Base-by-base conservation (phyloP, 331 rosid species). In the Pyrus hybrid region DNA sequence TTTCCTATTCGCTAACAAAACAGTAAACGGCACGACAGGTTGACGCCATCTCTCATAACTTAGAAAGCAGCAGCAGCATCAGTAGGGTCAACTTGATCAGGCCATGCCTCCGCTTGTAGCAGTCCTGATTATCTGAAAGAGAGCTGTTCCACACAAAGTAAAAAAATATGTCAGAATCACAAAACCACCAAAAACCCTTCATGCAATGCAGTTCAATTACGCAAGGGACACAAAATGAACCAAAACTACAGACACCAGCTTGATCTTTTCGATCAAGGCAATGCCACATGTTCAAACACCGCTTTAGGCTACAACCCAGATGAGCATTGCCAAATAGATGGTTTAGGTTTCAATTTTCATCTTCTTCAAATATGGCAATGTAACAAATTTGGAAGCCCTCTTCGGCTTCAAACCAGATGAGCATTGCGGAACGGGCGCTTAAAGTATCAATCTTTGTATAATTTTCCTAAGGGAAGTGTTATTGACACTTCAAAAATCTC, bases 121-220 rank as follows among this genome's bases (percentile, higher is more conserved):
- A 74, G 97, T 91, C 89, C 98, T 89, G 90, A 93, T 93, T 81
- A 93, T 91, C 93, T 93, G 98, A 81, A 93, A 93, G 63, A 93
- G 93, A 77, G 98, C 98, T 91, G 97, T 63, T 30, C 9, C 63
- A 75, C n/a, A 21, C 13, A 41, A 32, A 23, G 9, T 53, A 12
- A 23, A 23, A 58, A 9, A 66, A 65, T n/a, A 63, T 11, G 23
- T 17, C 41, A 68, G 26, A 3, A 57, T 23, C 26, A 76, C 18
- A 58, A 58, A 35, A 16, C 25, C 56, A 37, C 68, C 45, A 35
- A 18, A 28, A 66, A 32, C 70, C 14, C 0, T 66, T 66, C 47
- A 20, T 5, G 51, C 49, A 33, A 33, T 65, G 45, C 45, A 30
- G 5, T 9, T 33, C 13, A 32, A 18, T 8, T 18, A 64, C 4